Percentiles rank a stretch among this genome's conserved stretches.
Evolutionary conservation across 164 flowering plant species (phyloP).

Genomic region (Liriodendron chinense): DNA sequence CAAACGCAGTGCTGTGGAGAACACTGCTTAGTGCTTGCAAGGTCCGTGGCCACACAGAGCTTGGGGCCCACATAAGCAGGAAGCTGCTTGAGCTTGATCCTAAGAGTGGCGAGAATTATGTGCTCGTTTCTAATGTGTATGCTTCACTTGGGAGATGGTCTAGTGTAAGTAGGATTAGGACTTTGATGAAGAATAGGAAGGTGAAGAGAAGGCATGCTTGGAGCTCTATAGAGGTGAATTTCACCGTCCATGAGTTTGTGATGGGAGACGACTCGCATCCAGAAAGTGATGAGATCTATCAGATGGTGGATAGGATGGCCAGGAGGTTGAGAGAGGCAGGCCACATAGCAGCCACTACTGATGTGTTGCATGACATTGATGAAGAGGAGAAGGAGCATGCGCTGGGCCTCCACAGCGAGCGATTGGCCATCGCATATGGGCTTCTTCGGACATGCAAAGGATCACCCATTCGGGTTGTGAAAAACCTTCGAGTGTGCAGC

Average conservation of each 20-base stretch:
- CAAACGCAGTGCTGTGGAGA: conserved; percentile 65
- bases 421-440: conserved; percentile 12
- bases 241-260: conserved; percentile 13
- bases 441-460: conserved; percentile 1
- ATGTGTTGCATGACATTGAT: conserved; percentile 14
- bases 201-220: conserved; percentile 19
- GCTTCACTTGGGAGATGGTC: conserved; percentile 13
- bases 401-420: conserved; percentile 5
- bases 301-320: conserved; percentile 9
- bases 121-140: conserved; percentile 18
- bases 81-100: conserved; percentile 24
- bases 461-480: conserved; percentile 9
- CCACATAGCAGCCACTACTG: background rate
- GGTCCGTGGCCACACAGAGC: conserved; percentile 32
- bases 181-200: conserved; percentile 11
- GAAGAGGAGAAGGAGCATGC: conserved; percentile 13
- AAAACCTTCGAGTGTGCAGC: conserved; percentile 13
- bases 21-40: conserved; percentile 61
- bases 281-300: conserved; percentile 5
- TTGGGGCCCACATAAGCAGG: conserved; percentile 52
- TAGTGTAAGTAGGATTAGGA: conserved; percentile 17
- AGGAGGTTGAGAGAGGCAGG: conserved; percentile 6
- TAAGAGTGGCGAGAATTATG: conserved; percentile 15
- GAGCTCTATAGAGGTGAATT: conserved; percentile 18
- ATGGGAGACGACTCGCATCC: conserved; percentile 17